Percentiles rank a stretch among this genome's conserved stretches.
Evolutionary conservation across 495 filamentous ascomycete genomes (phyloP).

Genomic region (Neurospora sublineolata): DNA sequence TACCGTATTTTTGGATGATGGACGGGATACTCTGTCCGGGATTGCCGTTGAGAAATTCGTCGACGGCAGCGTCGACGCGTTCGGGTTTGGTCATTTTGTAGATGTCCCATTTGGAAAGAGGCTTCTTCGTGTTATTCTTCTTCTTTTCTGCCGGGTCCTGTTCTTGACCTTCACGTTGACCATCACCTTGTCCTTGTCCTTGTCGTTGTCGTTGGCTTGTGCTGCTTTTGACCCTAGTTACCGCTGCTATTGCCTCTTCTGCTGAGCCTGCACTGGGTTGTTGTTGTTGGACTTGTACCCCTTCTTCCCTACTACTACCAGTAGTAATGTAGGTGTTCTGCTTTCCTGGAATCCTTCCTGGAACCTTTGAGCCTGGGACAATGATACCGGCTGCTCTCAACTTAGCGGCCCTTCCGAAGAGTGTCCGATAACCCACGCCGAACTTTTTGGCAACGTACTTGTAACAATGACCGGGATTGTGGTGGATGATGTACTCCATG

Average conservation of each 20-base stretch:
- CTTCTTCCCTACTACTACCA: neutral
- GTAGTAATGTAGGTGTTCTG: neutral
- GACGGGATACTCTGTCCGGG: neutral
- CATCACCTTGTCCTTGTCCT: neutral
- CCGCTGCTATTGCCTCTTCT: neutral
- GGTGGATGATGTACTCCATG: neutral
- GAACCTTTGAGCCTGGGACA: neutral
- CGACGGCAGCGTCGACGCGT: neutral
- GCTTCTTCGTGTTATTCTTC: neutral
- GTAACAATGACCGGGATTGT: neutral
- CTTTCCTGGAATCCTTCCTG: neutral
- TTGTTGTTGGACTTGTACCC: neutral
- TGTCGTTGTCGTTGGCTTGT: neutral
- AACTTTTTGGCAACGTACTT: neutral
- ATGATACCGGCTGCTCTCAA: neutral
- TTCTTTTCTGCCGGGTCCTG: neutral
- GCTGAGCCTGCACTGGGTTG: neutral
- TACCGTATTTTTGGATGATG: neutral
- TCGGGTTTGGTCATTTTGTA: neutral
- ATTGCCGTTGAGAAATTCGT: neutral
- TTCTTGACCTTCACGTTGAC: neutral
- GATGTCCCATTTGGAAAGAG: neutral
- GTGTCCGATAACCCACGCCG: neutral
- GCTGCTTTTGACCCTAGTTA: neutral
- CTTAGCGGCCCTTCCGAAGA: neutral